Conservation (phyloP, 495 filamentous ascomycete genomes). For the Penicillium canescens region DNA sequence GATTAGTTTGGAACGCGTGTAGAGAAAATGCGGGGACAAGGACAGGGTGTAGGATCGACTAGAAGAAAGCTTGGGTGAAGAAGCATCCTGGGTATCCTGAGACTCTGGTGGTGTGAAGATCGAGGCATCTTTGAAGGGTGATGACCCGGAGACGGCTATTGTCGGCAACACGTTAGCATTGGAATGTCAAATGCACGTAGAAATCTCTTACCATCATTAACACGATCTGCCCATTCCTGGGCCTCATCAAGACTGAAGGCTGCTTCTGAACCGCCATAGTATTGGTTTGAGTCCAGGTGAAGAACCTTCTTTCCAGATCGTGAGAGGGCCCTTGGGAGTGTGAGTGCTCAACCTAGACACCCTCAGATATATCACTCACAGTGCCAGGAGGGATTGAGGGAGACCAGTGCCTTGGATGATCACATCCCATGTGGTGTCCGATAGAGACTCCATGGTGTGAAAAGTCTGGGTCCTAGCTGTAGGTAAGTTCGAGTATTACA, state of each 20-base stretch:
- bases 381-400: conserved; percentile 84
- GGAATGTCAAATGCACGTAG: background rate
- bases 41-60: conserved; percentile 82
- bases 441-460: conserved; percentile 71
- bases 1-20: conserved; percentile 76
- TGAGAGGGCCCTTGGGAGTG: conserved; percentile 75
- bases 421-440: conserved; percentile 86
- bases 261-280: conserved; percentile 85
- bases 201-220: conserved; percentile 46
- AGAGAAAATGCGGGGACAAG: conserved; percentile 83
- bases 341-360: conserved; percentile 51
- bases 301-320: conserved; percentile 89
- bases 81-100: conserved; percentile 14
- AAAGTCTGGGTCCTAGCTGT: conserved; percentile 18
- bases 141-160: conserved; percentile 30
- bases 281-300: conserved; percentile 83
- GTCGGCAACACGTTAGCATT: conserved; percentile 25
- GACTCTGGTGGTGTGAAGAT: conserved; percentile 23
- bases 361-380: conserved; percentile 61
- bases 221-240: conserved; percentile 64
- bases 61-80: conserved; percentile 49
- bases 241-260: conserved; percentile 85
- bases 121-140: conserved; percentile 42
- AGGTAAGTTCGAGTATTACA: conserved; percentile 27
- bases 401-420: conserved; percentile 88